Evolutionary conservation across 148 eudicot species (phyloP), one percentile per base, ranked within the genome.

Genomic region (Oxyria digyna): DNA sequence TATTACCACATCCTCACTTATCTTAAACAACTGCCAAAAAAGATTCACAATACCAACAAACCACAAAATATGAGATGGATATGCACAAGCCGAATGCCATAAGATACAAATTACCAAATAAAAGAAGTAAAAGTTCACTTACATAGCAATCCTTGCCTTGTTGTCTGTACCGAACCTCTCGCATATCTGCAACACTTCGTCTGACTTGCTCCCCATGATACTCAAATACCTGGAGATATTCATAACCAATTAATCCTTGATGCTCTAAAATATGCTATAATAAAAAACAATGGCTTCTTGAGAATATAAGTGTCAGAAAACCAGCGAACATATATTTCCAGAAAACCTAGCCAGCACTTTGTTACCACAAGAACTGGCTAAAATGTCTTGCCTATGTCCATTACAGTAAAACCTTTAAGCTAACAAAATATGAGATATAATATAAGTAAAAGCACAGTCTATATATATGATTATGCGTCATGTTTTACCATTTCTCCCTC

Each of bases 111-210:
- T 23, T 43, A 79, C 33, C 9, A 15, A 59, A 38, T 10, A 2
- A 5, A 38, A 38, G 41, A 5, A 5, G 7, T 5, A 46, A n/a
- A 13, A 10, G 41, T 78, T 24, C 46, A 85, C 99, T 84, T 81
- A 94, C 99, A 78, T 94, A 94, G 77, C 99, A 94, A 83, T 94
- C 99, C 83, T 94, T 94, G 77, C 97, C 96, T 65, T 91, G 89
- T 26, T 42, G 73, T 15, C 80, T 80, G 76, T 90, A 94, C 55
- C 74, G 83, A 68, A 82, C 83, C 78, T 90, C 99, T 80, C 99
- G 84, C 67, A 87, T 75, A 82, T 94, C 99, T 66, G 97, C 99
- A 81, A 90, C 77, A 66, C 87, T 85, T 50, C 87, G 88, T 82
- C 97, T 82, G 72, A 94, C 97, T 73, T 88, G 85, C 85, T 94